Conservation (phyloP, 768 basidiomycete species). For the Pholiota microspora region DNA sequence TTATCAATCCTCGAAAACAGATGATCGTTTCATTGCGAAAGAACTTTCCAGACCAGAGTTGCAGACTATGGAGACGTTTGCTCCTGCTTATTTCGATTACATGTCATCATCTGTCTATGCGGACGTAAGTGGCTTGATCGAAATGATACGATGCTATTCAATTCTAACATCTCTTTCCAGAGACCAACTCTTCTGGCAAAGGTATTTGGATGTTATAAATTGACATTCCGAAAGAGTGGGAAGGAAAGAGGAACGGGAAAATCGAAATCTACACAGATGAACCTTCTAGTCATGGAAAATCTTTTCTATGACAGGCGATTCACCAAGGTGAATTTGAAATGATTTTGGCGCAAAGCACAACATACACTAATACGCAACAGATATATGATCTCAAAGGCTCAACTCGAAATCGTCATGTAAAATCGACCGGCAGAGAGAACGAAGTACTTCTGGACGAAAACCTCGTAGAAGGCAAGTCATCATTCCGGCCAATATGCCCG, state of each 20-base stretch:
- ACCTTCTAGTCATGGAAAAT: slow-evolving; percentile 97
- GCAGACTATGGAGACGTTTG: slow-evolving; percentile 95
- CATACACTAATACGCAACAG: slow-evolving; percentile 32
- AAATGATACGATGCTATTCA: neutral
- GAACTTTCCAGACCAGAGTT: slow-evolving; percentile 89
- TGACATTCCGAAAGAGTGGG: slow-evolving; percentile 82
- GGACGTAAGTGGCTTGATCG: slow-evolving; percentile 51
- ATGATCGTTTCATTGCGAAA: slow-evolving; percentile 98
- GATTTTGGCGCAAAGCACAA: slow-evolving; percentile 17
- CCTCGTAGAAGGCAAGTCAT: slow-evolving; percentile 74
- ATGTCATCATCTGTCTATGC: slow-evolving; percentile 92
- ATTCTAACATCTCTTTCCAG: slow-evolving; percentile 45
- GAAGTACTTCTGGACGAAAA: slow-evolving; percentile 97
- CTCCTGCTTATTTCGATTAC: slow-evolving; percentile 96
- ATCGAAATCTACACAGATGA: slow-evolving; percentile 87
- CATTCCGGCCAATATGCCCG: neutral
- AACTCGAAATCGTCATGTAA: slow-evolving; percentile 89
- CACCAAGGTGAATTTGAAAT: slow-evolving; percentile 57
- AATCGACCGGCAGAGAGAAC: slow-evolving; percentile 85
- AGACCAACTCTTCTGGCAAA: slow-evolving; percentile 94
- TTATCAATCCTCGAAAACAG: slow-evolving; percentile 27
- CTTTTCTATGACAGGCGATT: slow-evolving; percentile 92
- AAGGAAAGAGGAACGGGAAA: slow-evolving; percentile 64
- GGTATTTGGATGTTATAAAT: slow-evolving; percentile 94
- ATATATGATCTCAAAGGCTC: slow-evolving; percentile 98